Conservation (phyloP, 306 rosid species). For the Urtica urens region DNA sequence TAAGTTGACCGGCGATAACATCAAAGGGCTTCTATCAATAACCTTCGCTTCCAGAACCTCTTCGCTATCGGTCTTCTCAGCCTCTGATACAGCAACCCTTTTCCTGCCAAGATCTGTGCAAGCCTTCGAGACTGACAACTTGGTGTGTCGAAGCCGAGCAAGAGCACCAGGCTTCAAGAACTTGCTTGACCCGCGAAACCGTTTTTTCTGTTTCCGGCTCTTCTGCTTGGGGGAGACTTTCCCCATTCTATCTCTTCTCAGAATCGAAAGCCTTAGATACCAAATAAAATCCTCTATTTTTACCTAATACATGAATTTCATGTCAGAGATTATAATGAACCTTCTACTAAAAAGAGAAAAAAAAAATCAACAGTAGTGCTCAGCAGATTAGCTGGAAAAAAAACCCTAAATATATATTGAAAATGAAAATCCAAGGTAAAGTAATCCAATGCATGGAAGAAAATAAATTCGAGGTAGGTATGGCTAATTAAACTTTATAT, state of each 20-base stretch:
- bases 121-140: slow-evolving; percentile 29
- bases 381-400: no score
- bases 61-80: slow-evolving; percentile 21
- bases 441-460: no score
- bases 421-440: no score
- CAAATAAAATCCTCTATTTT: not conserved
- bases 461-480: no score
- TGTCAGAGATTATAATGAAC: no score
- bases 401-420: no score
- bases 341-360: no score
- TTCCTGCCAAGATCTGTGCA: slow-evolving; percentile 60
- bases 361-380: no score
- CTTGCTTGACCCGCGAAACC: slow-evolving; percentile 35
- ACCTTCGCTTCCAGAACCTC: slow-evolving; percentile 22
- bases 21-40: slow-evolving; percentile 50
- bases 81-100: slow-evolving; percentile 39
- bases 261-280: not conserved
- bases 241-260: slow-evolving; percentile 36
- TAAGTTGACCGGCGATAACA: slow-evolving; percentile 68
- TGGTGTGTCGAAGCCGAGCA: slow-evolving; percentile 67
- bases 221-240: slow-evolving; percentile 47
- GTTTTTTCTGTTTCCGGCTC: slow-evolving; percentile 31
- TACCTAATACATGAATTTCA: not conserved
- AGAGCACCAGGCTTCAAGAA: slow-evolving; percentile 76
- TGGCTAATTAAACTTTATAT: no score